Conservation (phyloP, 2,329 filamentous ascomycete species). For the Cryphonectria radicalis region DNA sequence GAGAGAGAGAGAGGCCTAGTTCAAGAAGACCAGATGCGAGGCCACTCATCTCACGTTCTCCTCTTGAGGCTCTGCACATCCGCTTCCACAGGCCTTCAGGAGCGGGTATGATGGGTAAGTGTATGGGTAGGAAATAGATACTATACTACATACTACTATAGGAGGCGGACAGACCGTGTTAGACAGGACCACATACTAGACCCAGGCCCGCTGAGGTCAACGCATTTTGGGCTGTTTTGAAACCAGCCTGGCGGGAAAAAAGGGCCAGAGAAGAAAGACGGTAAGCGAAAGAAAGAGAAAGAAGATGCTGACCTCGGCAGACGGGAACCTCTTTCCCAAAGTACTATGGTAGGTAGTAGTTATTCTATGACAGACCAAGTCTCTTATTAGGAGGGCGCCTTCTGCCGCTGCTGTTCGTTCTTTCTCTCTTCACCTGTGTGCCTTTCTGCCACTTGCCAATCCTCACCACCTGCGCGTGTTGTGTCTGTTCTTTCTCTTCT, state of each 20-base stretch:
- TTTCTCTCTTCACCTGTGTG: background rate
- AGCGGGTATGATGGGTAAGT: background rate
- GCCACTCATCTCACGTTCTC: background rate
- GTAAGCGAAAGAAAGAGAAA: background rate
- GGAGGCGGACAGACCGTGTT: background rate
- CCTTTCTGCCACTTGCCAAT: background rate
- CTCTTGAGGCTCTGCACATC: background rate
- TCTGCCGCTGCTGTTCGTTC: background rate
- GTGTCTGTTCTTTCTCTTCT: background rate
- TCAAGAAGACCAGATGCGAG: background rate
- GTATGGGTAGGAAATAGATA: background rate
- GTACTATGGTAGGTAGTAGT: background rate
- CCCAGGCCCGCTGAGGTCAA: background rate
- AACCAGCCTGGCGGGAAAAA: slow-evolving; percentile 3
- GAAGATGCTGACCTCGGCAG: background rate
- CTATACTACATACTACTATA: background rate
- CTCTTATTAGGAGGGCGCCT: slow-evolving; percentile 5
- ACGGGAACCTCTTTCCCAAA: background rate
- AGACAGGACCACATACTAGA: background rate
- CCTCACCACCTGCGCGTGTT: background rate
- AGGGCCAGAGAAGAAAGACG: background rate
- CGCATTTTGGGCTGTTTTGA: background rate
- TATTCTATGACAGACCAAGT: background rate
- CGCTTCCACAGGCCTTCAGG: background rate
- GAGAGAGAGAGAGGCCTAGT: no score